phyloP scores from a whole-genome alignment of 371 early-diverging fungal genomes.

The Dichotomocladium elegans region DNA sequence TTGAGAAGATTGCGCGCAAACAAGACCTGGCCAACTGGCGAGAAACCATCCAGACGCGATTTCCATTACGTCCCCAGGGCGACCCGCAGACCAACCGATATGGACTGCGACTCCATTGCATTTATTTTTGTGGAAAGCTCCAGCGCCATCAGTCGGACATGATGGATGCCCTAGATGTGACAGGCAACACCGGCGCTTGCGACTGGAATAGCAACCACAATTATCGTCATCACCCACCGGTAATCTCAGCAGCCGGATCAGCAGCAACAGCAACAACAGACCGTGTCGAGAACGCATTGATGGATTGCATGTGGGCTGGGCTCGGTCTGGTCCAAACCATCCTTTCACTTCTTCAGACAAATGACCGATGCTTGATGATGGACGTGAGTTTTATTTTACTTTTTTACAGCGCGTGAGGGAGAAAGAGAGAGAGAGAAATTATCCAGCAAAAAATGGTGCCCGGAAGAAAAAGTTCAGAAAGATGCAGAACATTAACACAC shows the following conservation, averaged over 20 bases:
- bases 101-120: slow-evolving; percentile 14
- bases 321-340: slow-evolving; percentile 22
- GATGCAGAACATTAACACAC: not conserved
- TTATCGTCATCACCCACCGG: slow-evolving; percentile 16
- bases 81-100: not conserved
- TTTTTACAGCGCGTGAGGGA: too few relatives aligned
- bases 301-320: slow-evolving; percentile 19
- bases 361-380: slow-evolving; percentile 20
- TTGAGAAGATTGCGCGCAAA: not conserved
- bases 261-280: slow-evolving; percentile 1
- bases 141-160: slow-evolving; percentile 20
- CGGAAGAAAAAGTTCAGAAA: not conserved
- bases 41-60: slow-evolving; percentile 1
- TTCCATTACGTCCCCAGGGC: not conserved
- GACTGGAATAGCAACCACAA: slow-evolving; percentile 3
- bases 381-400: slow-evolving; percentile 12
- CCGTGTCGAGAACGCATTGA: slow-evolving; percentile 15
- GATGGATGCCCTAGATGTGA: slow-evolving; percentile 13
- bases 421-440: too few relatives aligned
- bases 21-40: slow-evolving; percentile 9
- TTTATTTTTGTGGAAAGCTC: slow-evolving; percentile 22
- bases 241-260: slow-evolving; percentile 11
- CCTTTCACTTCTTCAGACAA: slow-evolving; percentile 8
- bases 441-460: too few relatives aligned
- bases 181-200: too few relatives aligned